Base-by-base conservation (phyloP, 2,329 filamentous ascomycete species). In the Kalmusia sp. region DNA sequence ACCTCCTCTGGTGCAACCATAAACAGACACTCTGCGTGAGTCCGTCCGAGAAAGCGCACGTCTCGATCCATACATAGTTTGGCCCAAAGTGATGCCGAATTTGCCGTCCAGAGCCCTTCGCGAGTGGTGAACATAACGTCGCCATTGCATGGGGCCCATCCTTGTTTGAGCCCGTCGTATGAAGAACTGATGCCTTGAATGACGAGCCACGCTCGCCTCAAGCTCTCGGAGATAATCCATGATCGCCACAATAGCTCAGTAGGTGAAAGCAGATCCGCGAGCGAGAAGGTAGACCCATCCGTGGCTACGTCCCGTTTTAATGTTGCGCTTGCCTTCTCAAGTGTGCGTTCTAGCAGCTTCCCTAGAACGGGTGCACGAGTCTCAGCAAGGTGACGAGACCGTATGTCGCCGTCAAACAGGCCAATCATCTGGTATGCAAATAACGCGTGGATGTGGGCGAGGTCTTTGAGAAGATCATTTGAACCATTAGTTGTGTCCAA, bases 391-490 rank as follows among this genome's bases (percentile, higher is more conserved):
- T 73, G 67, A 1, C 77, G 72, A 4, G 74, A 67, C 14, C 71
- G 62, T n/a, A 82, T 76, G 58, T 82, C 77, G 12, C 78, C 79
- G 59, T 83, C 81, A 50, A 82, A 83, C 27, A 84, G 67, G 12
- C 77, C 69, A 51, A 84, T 80, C 28, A 78, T 76, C 44, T 81
- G 76, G 61, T 83, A 84, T 1, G 82, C 67, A 3, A 83, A 53
- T 2, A 84, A 73, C 1, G 82, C 76, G 9, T 84, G 58, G 34
- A 59, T 38, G 37, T 28, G 22, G 12, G 56, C 55, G 14, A 57
- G 48, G 22, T 57, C 46, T 24, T 25, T 30, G 8, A 59, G 24
- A 22, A 57, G 28, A 43, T 48, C 38, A 14, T 35, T 39, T 7
- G 50, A 54, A 2, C 33, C 27, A 30, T 41, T 35, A 6, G 2